Evolutionary conservation across 768 basidiomycete genomes (phyloP).

Genomic region (Tylopilus felleus): DNA sequence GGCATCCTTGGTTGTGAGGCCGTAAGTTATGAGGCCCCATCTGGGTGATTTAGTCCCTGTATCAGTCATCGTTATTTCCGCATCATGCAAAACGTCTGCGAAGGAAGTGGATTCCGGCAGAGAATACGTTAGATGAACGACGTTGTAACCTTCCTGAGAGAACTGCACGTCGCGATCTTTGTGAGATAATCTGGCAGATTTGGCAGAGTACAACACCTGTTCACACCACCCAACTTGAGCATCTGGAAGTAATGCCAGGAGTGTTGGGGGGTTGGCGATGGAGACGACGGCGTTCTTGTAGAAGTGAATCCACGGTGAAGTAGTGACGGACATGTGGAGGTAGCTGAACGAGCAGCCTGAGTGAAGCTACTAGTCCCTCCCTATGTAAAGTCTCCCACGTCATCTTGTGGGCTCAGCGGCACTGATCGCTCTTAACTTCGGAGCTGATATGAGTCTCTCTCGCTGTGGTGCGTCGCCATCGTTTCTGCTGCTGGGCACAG

Average conservation of each 20-base stretch:
- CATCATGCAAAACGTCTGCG: slow-evolving; percentile 16
- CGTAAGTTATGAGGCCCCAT: slow-evolving; percentile 34
- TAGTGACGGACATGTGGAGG: slow-evolving; percentile 2
- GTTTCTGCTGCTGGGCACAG: too few species aligned
- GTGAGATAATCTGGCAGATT: not conserved
- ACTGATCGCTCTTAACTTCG: too few species aligned
- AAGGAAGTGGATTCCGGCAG: slow-evolving; percentile 6
- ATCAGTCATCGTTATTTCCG: slow-evolving; percentile 10
- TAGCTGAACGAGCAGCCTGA: not conserved
- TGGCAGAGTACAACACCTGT: slow-evolving; percentile 26
- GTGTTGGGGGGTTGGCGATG: slow-evolving; percentile 27
- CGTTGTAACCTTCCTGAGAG: slow-evolving; percentile 40
- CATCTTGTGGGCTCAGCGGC: too few species aligned
- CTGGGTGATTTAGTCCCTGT: not conserved
- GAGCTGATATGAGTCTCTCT: too few species aligned
- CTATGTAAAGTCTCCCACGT: too few species aligned
- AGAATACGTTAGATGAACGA: slow-evolving; percentile 19
- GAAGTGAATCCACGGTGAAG: slow-evolving; percentile 13
- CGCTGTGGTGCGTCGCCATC: too few species aligned
- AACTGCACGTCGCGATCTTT: slow-evolving; percentile 19
- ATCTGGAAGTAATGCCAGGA: slow-evolving; percentile 31
- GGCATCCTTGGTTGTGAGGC: slow-evolving; percentile 25
- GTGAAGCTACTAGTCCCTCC: too few species aligned
- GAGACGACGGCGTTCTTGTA: slow-evolving; percentile 30
- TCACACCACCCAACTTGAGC: slow-evolving; percentile 36